Base-by-base conservation (phyloP, 108 stramenopile species). In the Cylindrotheca closterium region DNA sequence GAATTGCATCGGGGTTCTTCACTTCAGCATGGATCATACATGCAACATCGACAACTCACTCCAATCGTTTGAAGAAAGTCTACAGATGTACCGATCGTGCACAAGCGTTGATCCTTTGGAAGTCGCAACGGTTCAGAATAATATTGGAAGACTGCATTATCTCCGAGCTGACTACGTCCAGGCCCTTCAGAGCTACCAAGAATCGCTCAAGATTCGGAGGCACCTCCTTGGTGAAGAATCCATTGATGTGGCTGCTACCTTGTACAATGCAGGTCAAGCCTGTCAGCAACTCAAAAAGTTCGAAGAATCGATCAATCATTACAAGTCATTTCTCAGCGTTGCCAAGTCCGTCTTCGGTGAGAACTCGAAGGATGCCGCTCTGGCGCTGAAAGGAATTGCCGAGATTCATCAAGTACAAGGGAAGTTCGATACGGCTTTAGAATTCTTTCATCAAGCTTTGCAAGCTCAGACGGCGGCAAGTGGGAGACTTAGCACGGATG, bases 211-310 rank as follows among this genome's bases (percentile, higher is more conserved):
- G 1, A 67, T 84, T 47, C 61, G 86, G 54, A 46, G 76, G 27
- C 69, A 57, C 21, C 18, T 71, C 10, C 63, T 81, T 22, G 75
- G 72, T 2, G 60, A 61, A 22, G 77, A 71, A 21, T 67, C 68
- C 29, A 51, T 87, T 31, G 86, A 87, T 49, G 68, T 84, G 28
- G 86, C 80, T 12, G 86, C 83, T 3, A 84, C 79, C 19, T 52
- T 70, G 15, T 87, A 82, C 62, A 87, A 87, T 42, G 66, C 73
- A 17, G 86, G 86, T 4, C 82, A 87, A 59, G 70, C 86, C 4
- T 63, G 80, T 62, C 86, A 87, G 45, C 82, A 84, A 57, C 65
- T 60, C 3, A 73, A 76, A 10, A 42, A 82, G n/a, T 54, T 80
- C 1, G 42, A 68, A 4, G 59, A 81, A 48, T 82, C 86, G 2